Evolutionary conservation across 257 asterid species (phyloP), one percentile per base, ranked within the genome.

Genomic region (Solanum etuberosum): DNA sequence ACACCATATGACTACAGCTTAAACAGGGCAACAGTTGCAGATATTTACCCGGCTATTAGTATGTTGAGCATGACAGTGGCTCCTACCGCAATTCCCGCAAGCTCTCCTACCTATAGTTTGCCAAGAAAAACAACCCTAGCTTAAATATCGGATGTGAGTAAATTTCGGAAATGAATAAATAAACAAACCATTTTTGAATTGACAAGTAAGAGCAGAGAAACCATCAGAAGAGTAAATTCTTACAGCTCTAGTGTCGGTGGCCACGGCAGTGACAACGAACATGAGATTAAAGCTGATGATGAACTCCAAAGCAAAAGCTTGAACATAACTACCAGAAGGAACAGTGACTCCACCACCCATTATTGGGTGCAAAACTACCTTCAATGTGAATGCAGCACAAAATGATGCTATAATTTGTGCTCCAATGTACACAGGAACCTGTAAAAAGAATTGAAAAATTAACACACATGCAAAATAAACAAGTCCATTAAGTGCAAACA

Each of bases 231-330:
- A 83, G 29, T 48, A 59, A 46, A 80, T 86, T 65, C 94, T 94
- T 91, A 96, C 98, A 83, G 98, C 98, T 96, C 98, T 92, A 46
- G 98, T 93, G 93, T 96, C 98, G 29, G 98, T 96, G 61, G 98
- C 93, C 20, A 96, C 96, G 5, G 98, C 98, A 83, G 98, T 96
- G 85, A 96, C 94, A 86, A 96, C 98, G 90, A 96, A 96, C 98
- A 96, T 96, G 93, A 94, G 98, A 83, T 92, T 96, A 92, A 94
- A 94, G 87, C 92, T 90, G 86, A 96, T 94, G 57, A 94, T 93
- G 87, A 96, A 92, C 90, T 96, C 98, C 88, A 96, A 90, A 43
- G 94, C 93, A 91, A 96, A 96, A 78, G 98, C 98, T 86, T 94
- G 93, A 78, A 91, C 91, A 80, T 90, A 89, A 21, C 89, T 92